Base-by-base conservation (phyloP, 2,329 filamentous ascomycete genomes). In the Colletotrichum sp. region DNA sequence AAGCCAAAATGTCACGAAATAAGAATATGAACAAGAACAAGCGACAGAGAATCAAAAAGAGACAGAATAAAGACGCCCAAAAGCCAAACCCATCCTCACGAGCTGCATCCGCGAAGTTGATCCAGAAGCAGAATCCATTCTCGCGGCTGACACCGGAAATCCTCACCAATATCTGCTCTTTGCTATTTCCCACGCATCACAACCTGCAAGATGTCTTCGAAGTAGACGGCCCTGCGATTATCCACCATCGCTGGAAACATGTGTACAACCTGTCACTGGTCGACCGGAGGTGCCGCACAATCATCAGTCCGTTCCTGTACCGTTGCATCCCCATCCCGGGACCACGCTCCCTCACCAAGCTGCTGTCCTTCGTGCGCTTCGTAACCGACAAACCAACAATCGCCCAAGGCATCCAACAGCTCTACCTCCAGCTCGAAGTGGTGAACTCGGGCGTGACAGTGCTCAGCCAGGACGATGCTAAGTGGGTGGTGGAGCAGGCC, bases 51-150 rank as follows among this genome's bases (percentile, higher is more conserved):
- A 52, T 52, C 2, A 52, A 1, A 52, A 52, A 52, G 44, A 52
- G 44, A 52, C 44, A 52, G n/a, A 22, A 22, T 3, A 52, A 22
- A 52, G n/a, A 52, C 44, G 6, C 44, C 4, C n/a, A 52, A 52
- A 22, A 13, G 44, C 11, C 19, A 22, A 13, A 2, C 11, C 11
- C 0, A 22, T 1, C n/a, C 44, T 52, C n/a, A 1, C 44, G 11
- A 52, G 44, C 44, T 13, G n/a, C 44, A 52, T 8, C 44, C 44
- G n/a, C 44, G 0, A 22, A 52, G n/a, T 3, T 7, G 6, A 22
- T 52, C n/a, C 44, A 22, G 44, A 52, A 52, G 44, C n/a, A 52
- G 3, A 52, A 13, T 22, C 11, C 44, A 22, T 52, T 52, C 44
- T 52, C 44, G 3, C 4, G 6, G n/a, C 44, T 52, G 44, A 52